Percentiles rank a stretch among this genome's conserved stretches.
Evolutionary conservation across 2,329 filamentous ascomycete genomes (phyloP).

Genomic region (Pseudocercospora vitis): DNA sequence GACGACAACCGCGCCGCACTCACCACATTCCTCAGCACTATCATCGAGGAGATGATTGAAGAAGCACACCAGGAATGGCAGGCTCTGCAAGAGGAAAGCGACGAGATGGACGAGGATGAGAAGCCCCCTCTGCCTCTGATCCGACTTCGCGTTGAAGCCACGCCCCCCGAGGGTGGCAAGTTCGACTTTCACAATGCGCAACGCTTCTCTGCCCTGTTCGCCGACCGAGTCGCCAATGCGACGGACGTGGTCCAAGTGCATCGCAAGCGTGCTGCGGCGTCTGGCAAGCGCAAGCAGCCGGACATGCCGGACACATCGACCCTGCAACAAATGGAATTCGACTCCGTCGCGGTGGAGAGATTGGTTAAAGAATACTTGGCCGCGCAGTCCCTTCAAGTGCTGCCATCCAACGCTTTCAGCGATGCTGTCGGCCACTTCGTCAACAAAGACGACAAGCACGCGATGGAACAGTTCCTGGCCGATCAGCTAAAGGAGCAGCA

Average conservation of each 20-base stretch:
- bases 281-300: constrained; percentile 49
- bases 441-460: constrained; percentile 90
- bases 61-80: constrained; percentile 81
- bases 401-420: constrained; percentile 88
- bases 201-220: constrained; percentile 89
- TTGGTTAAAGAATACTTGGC: constrained; percentile 84
- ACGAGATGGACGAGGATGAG: constrained; percentile 48
- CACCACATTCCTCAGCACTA: constrained; percentile 70
- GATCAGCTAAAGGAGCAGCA: constrained; percentile 47
- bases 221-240: constrained; percentile 85
- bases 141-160: constrained; percentile 86
- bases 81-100: constrained; percentile 65
- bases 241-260: constrained; percentile 94
- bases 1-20: constrained; percentile 57
- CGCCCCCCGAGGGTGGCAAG: constrained; percentile 76
- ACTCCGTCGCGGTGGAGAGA: constrained; percentile 82
- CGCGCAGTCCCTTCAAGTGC: constrained; percentile 84
- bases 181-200: constrained; percentile 96
- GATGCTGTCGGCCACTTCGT: constrained; percentile 93
- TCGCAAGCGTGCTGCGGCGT: constrained; percentile 71
- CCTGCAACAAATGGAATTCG: constrained; percentile 49
- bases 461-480: constrained; percentile 61
- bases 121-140: constrained; percentile 78
- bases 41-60: constrained; percentile 84
- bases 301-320: constrained; percentile 65